A percentile compares a stretch with the other conserved stretches of the same genome.
These are phyloP conservation scores for Pseudonitzschia multiseries DNA, from an alignment of 108 stramenopile genomes.

Conservation along the genomic window DNA sequence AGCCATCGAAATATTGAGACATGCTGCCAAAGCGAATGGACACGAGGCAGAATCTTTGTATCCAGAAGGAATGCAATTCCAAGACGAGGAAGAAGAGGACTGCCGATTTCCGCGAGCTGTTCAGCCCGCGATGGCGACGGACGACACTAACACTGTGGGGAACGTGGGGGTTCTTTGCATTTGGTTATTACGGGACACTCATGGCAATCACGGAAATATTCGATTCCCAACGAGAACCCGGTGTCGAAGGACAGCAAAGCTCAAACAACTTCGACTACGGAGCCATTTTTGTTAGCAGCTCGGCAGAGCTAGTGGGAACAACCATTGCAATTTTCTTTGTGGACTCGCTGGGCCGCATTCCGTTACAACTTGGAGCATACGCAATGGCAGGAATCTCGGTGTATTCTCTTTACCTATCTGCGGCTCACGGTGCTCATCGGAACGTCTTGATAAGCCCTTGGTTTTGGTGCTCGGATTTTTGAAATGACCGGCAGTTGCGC, in stretches of 20 bases:
- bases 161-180: conserved; percentile 66
- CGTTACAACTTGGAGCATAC: conserved; percentile 58
- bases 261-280: conserved; percentile 60
- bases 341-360: conserved; percentile 65
- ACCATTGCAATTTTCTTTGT: conserved; percentile 56
- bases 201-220: conserved; percentile 68
- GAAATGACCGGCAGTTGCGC: conserved; percentile 69
- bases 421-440: conserved; percentile 25
- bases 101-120: conserved; percentile 40
- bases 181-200: conserved; percentile 71
- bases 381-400: conserved; percentile 58
- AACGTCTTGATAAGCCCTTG: conserved; percentile 38
- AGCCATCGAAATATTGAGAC: conserved; percentile 56
- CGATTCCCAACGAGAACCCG: conserved; percentile 22
- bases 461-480: conserved; percentile 69
- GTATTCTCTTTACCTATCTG: conserved; percentile 38
- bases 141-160: conserved; percentile 47
- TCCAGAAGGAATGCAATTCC: conserved; percentile 30
- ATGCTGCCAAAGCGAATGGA: conserved; percentile 50
- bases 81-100: conserved; percentile 46
- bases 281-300: conserved; percentile 63
- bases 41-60: conserved; percentile 42
- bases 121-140: conserved; percentile 42
- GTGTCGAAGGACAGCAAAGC: not conserved
- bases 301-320: conserved; percentile 70